A percentile compares a stretch with the other conserved stretches of the same genome.
These are phyloP conservation scores for Cytospora paraplurivora DNA, from an alignment of 2,329 filamentous ascomycete species.

Conservation along the genomic window DNA sequence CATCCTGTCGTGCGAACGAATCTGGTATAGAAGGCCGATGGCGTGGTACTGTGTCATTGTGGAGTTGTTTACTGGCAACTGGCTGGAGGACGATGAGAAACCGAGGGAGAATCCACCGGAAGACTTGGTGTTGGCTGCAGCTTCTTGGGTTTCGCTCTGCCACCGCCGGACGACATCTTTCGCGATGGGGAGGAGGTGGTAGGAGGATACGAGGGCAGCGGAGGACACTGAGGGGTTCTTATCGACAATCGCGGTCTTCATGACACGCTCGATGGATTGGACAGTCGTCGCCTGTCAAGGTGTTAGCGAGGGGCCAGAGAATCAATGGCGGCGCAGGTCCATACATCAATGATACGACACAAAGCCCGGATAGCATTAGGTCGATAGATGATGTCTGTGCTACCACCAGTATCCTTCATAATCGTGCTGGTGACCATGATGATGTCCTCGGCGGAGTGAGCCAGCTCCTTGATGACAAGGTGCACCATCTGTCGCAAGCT, in stretches of 20 bases:
- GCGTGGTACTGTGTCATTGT: conserved; percentile 99
- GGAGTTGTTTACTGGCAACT: conserved; percentile 83
- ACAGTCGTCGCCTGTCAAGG: conserved; percentile 78
- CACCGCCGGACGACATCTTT: conserved; percentile 94
- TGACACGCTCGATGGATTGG: conserved; percentile 94
- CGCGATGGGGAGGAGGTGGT: conserved; percentile 95
- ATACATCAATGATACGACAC: conserved; percentile 94
- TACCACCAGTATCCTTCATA: conserved; percentile 98
- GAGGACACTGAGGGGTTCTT: conserved; percentile 98
- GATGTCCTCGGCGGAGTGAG: conserved; percentile 93
- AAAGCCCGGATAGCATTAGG: conserved; percentile 95
- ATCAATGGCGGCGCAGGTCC: conserved; percentile 36
- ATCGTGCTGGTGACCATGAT: conserved; percentile 99
- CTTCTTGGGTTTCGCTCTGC: conserved; percentile 98
- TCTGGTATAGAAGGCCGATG: conserved; percentile 95
- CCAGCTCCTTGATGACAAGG: conserved; percentile 95
- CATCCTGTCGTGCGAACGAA: conserved; percentile 97
- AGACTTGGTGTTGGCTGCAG: conserved; percentile 86
- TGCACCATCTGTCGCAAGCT: conserved; percentile 98
- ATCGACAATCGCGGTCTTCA: conserved; percentile 99
- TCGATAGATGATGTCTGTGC: conserved; percentile 89
- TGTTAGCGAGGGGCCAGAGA: conserved; percentile 27
- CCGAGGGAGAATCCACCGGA: conserved; percentile 88
- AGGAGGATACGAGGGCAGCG: conserved; percentile 92
- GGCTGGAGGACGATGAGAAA: conserved; percentile 78